A percentile compares a stretch with the other conserved stretches of the same genome.
Evolutionary conservation across 441 rosid genomes (phyloP).

Genomic region (Biscutella laevigata): DNA sequence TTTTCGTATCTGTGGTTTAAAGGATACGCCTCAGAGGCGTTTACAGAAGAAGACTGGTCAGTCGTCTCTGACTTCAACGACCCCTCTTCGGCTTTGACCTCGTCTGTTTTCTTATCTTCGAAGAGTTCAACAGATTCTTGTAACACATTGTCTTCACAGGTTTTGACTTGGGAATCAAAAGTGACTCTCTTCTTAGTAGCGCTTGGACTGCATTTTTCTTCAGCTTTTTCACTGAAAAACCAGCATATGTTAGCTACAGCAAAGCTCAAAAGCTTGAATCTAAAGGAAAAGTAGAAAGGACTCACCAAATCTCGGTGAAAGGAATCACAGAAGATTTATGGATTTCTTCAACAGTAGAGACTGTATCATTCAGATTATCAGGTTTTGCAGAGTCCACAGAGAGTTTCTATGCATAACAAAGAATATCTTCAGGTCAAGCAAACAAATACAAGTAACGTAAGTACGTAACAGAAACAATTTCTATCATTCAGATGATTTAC

Average conservation of each 20-base stretch:
- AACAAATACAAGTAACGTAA: no score
- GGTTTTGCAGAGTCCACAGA: constrained; percentile 11
- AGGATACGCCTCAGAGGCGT: constrained; percentile 40
- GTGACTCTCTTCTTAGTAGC: constrained; percentile 57
- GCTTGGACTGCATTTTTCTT: constrained; percentile 35
- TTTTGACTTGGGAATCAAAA: constrained; percentile 53
- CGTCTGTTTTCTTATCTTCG: constrained; percentile 14
- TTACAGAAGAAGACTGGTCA: constrained; percentile 43
- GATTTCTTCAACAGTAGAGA: constrained; percentile 3
- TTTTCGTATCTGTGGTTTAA: constrained; percentile 63
- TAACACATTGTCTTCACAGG: constrained; percentile 44
- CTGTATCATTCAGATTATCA: constrained; percentile 3
- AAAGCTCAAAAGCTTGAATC: constrained; percentile 8
- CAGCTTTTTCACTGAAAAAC: constrained; percentile 15
- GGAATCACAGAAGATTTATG: constrained; percentile 1
- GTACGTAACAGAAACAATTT: no score
- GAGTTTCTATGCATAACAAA: constrained; percentile 16
- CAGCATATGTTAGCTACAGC: constrained; percentile 4
- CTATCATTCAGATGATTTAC: no score
- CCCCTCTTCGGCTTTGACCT: not conserved
- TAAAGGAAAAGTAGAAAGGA: not conserved
- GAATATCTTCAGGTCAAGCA: not conserved
- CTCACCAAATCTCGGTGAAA: constrained; percentile 17
- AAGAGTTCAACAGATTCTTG: constrained; percentile 35
- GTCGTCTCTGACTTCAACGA: constrained; percentile 24